phyloP scores from a whole-genome alignment of 495 filamentous ascomycete species.

The Lasiosphaeriaceae sp. region DNA sequence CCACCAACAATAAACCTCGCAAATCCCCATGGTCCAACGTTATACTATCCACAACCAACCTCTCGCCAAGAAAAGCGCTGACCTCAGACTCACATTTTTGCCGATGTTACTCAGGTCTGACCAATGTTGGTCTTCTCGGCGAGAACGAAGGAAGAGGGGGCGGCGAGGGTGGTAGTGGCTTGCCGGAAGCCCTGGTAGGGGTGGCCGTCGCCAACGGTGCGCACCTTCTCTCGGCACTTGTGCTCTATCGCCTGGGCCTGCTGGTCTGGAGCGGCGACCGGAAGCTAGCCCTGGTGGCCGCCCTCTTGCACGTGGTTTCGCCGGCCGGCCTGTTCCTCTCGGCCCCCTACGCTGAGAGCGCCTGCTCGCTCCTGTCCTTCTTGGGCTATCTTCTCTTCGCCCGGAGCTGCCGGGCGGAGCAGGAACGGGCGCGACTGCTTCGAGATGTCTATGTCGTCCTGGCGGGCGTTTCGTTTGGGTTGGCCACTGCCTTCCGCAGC shows the following conservation, averaged over 20 bases:
- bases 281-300: constrained; percentile 60
- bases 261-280: constrained; percentile 38
- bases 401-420: constrained; percentile 40
- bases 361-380: constrained; percentile 77
- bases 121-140: constrained; percentile 8
- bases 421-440: neutral
- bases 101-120: neutral
- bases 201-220: constrained; percentile 62
- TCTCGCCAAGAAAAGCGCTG: no score
- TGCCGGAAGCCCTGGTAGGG: constrained; percentile 44
- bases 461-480: constrained; percentile 65
- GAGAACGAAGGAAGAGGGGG: neutral
- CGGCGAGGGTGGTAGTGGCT: neutral
- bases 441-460: constrained; percentile 48
- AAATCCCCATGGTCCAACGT: no score
- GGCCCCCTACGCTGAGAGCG: constrained; percentile 77
- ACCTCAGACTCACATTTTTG: no score
- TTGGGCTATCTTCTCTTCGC: constrained; percentile 67
- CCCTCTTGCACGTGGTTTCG: constrained; percentile 72
- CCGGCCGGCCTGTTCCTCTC: constrained; percentile 89
- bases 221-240: constrained; percentile 72
- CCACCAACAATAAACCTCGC: no score
- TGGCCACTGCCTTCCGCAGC: constrained; percentile 72
- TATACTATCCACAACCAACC: no score
- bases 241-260: constrained; percentile 59